These are phyloP conservation scores for Stagonosporopsis chrysanthemi DNA, from an alignment of 2,329 filamentous ascomycete species.

Conservation along the genomic window DNA sequence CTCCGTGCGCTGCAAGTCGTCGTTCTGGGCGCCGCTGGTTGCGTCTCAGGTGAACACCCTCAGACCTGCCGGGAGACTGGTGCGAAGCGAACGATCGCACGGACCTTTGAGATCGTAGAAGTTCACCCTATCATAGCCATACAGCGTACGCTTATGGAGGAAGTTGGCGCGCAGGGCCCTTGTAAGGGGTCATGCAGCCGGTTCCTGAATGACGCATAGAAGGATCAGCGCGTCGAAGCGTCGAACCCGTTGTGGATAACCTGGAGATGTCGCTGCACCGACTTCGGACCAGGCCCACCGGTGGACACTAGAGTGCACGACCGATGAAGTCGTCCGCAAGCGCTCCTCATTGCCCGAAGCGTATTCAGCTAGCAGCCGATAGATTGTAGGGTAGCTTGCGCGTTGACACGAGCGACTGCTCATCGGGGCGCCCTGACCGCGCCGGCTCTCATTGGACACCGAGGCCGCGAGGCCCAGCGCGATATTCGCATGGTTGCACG, in stretches of 20 bases:
- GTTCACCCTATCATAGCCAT: slow-evolving; percentile 32
- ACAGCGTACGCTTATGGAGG: slow-evolving; percentile 25
- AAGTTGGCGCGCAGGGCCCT: slow-evolving; percentile 32
- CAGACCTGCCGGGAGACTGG: slow-evolving; percentile 13
- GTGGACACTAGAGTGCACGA: neutral
- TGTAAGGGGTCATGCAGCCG: slow-evolving; percentile 41
- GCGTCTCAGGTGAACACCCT: slow-evolving; percentile 9
- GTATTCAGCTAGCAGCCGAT: neutral
- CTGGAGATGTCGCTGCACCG: slow-evolving; percentile 19
- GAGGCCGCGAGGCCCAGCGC: slow-evolving; percentile 9
- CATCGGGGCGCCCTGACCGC: slow-evolving; percentile 9
- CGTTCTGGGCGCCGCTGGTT: slow-evolving; percentile 1
- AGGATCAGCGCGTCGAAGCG: slow-evolving; percentile 15
- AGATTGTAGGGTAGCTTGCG: slow-evolving; percentile 2
- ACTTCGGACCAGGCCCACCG: slow-evolving; percentile 13
- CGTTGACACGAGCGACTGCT: slow-evolving; percentile 8
- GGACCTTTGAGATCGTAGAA: slow-evolving; percentile 20
- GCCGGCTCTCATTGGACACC: neutral
- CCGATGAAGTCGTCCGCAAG: slow-evolving; percentile 5
- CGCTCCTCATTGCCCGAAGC: neutral
- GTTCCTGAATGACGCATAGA: slow-evolving; percentile 47
- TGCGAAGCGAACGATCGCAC: slow-evolving; percentile 28
- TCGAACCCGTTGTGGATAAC: slow-evolving; percentile 11
- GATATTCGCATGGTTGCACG: slow-evolving; percentile 17
- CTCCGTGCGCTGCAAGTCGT: slow-evolving; percentile 8